phyloP scores from a whole-genome alignment of 495 filamentous ascomycete species.

The Evernia prunastri region DNA sequence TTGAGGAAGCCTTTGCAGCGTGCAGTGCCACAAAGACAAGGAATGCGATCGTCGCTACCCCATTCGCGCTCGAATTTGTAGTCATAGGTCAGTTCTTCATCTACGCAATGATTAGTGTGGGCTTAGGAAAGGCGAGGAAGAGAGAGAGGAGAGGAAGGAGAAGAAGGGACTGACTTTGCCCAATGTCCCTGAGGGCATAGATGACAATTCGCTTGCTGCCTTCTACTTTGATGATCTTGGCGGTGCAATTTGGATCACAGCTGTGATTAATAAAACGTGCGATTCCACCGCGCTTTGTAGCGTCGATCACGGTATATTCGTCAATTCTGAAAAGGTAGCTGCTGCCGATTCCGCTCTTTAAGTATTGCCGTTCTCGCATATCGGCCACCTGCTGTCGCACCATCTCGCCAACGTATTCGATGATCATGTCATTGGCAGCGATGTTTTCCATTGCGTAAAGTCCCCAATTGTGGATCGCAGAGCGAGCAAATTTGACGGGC shows the following conservation, averaged over 20 bases:
- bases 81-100: constrained; percentile 98
- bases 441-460: constrained; percentile 98
- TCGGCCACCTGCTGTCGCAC: constrained; percentile 95
- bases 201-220: constrained; percentile 99
- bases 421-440: constrained; percentile 97
- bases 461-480: constrained; percentile 98
- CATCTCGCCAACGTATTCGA: constrained; percentile 98
- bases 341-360: constrained; percentile 94
- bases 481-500: constrained; percentile 93
- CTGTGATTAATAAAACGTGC: constrained; percentile 98
- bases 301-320: constrained; percentile 94
- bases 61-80: constrained; percentile 99
- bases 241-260: constrained; percentile 96
- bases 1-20: constrained; percentile 99
- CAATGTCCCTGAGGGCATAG: constrained; percentile 91
- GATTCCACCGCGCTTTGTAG: constrained; percentile 96
- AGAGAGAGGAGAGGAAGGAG: not conserved
- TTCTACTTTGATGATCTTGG: constrained; percentile 99
- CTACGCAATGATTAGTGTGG: constrained; percentile 39
- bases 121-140: not conserved
- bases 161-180: constrained; percentile 63
- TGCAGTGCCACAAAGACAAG: constrained; percentile 89
- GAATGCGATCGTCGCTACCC: constrained; percentile 88
- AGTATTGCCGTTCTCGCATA: constrained; percentile 81
- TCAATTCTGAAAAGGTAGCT: constrained; percentile 98